phyloP scores from a whole-genome alignment of 225 moss, liverwort and hornwort genomes.

The Polytrichum commune region DNA sequence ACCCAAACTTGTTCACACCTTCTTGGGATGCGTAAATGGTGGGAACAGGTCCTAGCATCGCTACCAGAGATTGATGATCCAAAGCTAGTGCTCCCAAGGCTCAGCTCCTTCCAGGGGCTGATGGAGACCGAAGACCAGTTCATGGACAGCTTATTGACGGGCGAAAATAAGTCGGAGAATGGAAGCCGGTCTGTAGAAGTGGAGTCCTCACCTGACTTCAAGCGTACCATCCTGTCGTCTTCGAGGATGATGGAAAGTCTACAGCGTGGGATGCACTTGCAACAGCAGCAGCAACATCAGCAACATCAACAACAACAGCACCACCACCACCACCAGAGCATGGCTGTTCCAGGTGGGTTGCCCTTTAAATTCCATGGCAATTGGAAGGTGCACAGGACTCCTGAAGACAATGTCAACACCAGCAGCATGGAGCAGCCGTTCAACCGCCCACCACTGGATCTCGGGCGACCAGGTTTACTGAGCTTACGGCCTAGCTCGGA shows the following conservation, averaged over 20 bases:
- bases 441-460: constrained; percentile 22
- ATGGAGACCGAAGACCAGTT: constrained; percentile 67
- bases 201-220: constrained; percentile 36
- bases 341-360: neutral
- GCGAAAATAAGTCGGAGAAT: constrained; percentile 32
- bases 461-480: constrained; percentile 5
- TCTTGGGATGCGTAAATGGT: too few relatives aligned
- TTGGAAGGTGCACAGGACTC: constrained; percentile 25
- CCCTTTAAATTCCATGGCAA: constrained; percentile 23
- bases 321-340: too few relatives aligned
- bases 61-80: constrained; percentile 85
- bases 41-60: constrained; percentile 70
- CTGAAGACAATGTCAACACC: neutral
- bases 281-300: too few relatives aligned
- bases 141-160: constrained; percentile 54
- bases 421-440: neutral
- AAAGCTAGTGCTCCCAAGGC: constrained; percentile 67
- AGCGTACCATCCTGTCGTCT: constrained; percentile 18
- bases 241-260: constrained; percentile 21
- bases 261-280: constrained; percentile 6
- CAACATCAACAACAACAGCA: too few relatives aligned
- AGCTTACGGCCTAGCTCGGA: neutral
- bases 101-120: constrained; percentile 65
- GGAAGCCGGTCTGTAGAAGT: constrained; percentile 32
- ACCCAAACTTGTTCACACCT: too few relatives aligned